Evolutionary conservation across 257 asterid genomes (phyloP).

Genomic region (Gentiana dahurica): DNA sequence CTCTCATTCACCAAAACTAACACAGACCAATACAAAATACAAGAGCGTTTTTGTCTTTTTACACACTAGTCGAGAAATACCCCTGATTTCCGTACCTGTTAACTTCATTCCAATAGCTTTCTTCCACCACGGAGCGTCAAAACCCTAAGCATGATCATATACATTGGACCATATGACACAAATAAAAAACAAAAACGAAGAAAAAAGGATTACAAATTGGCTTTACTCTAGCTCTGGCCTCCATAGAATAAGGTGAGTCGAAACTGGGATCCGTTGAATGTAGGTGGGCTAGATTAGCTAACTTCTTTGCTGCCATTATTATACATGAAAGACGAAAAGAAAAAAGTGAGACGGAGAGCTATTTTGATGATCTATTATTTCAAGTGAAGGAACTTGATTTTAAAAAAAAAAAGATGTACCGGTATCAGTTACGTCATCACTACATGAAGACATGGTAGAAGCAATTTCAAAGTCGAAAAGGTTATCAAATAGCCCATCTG

Average conservation of each 20-base stretch:
- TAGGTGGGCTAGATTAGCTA: conserved; percentile 56
- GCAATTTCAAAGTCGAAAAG: conserved; percentile 53
- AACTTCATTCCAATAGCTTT: conserved; percentile 67
- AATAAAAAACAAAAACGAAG: no score
- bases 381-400: background rate
- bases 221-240: conserved; percentile 61
- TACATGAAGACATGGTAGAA: conserved; percentile 25
- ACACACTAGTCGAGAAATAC: no score
- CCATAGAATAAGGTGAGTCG: conserved; percentile 80
- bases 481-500: conserved; percentile 86
- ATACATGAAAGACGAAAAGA: conserved; percentile 13
- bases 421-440: conserved; percentile 33
- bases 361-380: background rate
- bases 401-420: conserved; percentile 30
- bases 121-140: conserved; percentile 86
- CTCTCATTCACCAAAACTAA: no score
- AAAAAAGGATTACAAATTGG: background rate
- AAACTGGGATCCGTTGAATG: conserved; percentile 58
- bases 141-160: conserved; percentile 37
- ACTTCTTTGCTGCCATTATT: conserved; percentile 59
- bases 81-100: conserved; percentile 37
- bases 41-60: background rate
- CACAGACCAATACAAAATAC: no score
- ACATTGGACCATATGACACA: background rate
- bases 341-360: background rate